These are phyloP conservation scores for Xerocomellus chrysenteron DNA, from an alignment of 768 basidiomycete genomes.

Conservation along the genomic window DNA sequence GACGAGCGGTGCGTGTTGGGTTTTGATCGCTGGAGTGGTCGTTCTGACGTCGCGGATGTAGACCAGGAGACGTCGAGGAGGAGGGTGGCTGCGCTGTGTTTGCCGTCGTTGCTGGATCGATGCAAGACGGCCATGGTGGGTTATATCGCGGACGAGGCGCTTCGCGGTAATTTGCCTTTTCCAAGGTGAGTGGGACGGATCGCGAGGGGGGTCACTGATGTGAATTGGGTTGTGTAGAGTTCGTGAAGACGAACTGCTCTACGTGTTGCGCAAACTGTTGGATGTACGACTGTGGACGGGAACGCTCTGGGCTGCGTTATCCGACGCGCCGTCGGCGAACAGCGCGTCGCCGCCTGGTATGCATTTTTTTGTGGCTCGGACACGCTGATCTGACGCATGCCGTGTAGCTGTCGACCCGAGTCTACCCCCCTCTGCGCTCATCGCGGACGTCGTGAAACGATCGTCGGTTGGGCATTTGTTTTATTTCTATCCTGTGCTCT, in stretches of 20 bases:
- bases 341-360: slow-evolving; percentile 58
- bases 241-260: slow-evolving; percentile 87
- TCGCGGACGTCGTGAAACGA: slow-evolving; percentile 70
- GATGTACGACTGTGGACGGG: slow-evolving; percentile 73
- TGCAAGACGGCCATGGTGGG: slow-evolving; percentile 64
- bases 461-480: slow-evolving; percentile 84
- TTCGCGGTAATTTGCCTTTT: slow-evolving; percentile 89
- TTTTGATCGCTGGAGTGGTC: too few species aligned
- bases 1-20: slow-evolving; percentile 48
- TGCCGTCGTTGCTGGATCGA: slow-evolving; percentile 75
- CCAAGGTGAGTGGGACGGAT: slow-evolving; percentile 54
- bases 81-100: slow-evolving; percentile 68
- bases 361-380: slow-evolving; percentile 13
- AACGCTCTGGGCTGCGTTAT: slow-evolving; percentile 72
- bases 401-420: slow-evolving; percentile 40
- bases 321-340: slow-evolving; percentile 59
- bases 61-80: slow-evolving; percentile 60
- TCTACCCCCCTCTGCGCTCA: slow-evolving; percentile 49
- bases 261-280: slow-evolving; percentile 76
- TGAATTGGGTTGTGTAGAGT: slow-evolving; percentile 43
- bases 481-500: slow-evolving; percentile 78
- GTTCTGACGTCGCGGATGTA: slow-evolving; percentile 23
- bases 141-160: slow-evolving; percentile 80
- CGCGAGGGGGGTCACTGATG: neutral
- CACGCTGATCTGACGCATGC: neutral